Base-by-base conservation (phyloP, 2,329 filamentous ascomycete species). In the Penicillium sp. region DNA sequence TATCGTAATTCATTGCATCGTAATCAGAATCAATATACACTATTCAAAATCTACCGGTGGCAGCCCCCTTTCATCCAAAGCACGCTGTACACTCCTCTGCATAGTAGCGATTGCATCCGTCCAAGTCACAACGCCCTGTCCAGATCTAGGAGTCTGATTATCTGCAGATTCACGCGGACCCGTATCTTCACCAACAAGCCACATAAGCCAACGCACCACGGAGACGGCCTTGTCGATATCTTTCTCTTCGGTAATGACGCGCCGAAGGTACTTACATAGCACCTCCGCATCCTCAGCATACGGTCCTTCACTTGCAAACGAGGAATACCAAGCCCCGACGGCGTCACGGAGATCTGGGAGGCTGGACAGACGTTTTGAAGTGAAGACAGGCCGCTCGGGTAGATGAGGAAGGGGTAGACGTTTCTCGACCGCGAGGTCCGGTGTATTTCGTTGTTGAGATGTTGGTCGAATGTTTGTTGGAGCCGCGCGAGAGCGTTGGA, bases 241-340 rank as follows among this genome's bases (percentile, higher is more conserved):
- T 51, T 81, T 78, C 70, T 97, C 94, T 51, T 92, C 86, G 1
- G 74, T 54, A 0, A 96, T 80, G 0, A 97, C 89, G 24, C 80
- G 81, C 5, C 69, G 76, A 27, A 97, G 70, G 69, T 95, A 97
- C 64, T 77, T 81, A 48, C 80, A 82, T 54, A 97, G 77, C 33
- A 92, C 85, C 36, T 79, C 80, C 0, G 92, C 86, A 70, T 99
- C 94, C 51, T 88, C 84, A 0, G 74, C 73, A 69, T 94, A 91
- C 1, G 94, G 94, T 0, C 89, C 90, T 3, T 92, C 87, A 5
- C 78, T 77, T 31, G 71, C 75, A 54, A 92, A 95, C 54, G 87
- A 84, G 2, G 74, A 67, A 57, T 90, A 81, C 94, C 94, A 99
- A 4, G 83, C 83, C 48, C 78, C 81, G 13, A 96, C 75, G 65